These are phyloP conservation scores for Gleditsia sinensis DNA, from an alignment of 306 rosid genomes.

Conservation along the genomic window DNA sequence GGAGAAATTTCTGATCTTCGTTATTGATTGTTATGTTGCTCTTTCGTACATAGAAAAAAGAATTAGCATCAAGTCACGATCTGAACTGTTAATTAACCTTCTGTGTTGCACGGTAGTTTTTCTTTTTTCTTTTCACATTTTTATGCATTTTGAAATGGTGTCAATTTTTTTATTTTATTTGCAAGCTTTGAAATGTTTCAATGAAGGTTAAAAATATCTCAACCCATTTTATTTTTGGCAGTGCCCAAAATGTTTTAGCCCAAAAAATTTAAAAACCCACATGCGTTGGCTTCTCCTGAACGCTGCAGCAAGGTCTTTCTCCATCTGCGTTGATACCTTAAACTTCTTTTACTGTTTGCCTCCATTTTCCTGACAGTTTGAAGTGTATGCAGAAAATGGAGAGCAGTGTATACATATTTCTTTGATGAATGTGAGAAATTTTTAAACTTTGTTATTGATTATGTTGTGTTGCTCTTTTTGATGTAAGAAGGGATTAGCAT, in stretches of 20 bases:
- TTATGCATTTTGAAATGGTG: too few species aligned
- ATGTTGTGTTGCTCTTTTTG: background rate
- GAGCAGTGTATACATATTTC: background rate
- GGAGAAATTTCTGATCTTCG: background rate
- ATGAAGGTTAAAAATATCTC: background rate
- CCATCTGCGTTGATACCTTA: background rate
- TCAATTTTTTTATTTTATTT: too few species aligned
- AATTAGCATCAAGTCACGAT: background rate
- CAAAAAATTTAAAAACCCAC: slow-evolving; percentile 31
- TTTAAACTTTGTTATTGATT: background rate
- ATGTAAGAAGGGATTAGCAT: background rate
- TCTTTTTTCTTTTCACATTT: too few species aligned
- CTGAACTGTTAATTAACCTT: background rate
- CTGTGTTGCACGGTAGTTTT: background rate
- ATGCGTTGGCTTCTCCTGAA: slow-evolving; percentile 52
- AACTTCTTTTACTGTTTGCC: background rate
- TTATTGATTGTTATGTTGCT: background rate
- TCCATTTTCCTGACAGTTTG: background rate
- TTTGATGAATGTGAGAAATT: background rate
- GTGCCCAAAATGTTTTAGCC: background rate
- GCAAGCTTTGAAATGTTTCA: background rate
- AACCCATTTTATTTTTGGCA: background rate
- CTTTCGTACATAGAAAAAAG: background rate
- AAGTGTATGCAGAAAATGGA: background rate
- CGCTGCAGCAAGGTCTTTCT: slow-evolving; percentile 47